Evolutionary conservation across 139 green algal genomes (phyloP).

Genomic region (Pleodorina starrii): DNA sequence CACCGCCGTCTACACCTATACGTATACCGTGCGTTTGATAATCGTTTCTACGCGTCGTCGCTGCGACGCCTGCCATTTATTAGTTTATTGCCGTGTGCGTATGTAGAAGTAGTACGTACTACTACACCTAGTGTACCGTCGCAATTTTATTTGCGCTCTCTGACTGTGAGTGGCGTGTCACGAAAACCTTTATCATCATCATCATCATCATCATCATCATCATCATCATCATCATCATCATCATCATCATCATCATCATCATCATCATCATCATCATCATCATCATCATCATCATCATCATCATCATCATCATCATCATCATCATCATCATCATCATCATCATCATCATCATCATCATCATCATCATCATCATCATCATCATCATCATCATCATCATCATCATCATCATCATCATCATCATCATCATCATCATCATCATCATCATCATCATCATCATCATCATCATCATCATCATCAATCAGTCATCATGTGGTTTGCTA

Average conservation of each 20-base stretch:
- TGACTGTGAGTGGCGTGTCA: too few relatives aligned
- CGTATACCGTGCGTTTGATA: too few relatives aligned
- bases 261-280: neutral
- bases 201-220: neutral
- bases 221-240: neutral
- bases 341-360: neutral
- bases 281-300: constrained; percentile 11
- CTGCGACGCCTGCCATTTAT: too few relatives aligned
- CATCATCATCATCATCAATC: neutral
- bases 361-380: neutral
- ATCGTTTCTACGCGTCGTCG: too few relatives aligned
- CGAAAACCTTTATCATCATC: too few relatives aligned
- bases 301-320: neutral
- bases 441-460: neutral
- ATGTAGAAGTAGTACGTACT: too few relatives aligned
- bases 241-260: constrained; percentile 10
- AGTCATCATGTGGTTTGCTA: too few relatives aligned
- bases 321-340: constrained; percentile 18
- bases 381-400: neutral
- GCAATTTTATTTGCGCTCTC: too few relatives aligned
- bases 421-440: neutral
- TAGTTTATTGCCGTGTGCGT: too few relatives aligned
- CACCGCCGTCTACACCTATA: too few relatives aligned
- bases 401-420: neutral
- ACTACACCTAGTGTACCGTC: too few relatives aligned